Base-by-base conservation (phyloP, 805 yeast genomes). In the Spathaspora girioi region DNA sequence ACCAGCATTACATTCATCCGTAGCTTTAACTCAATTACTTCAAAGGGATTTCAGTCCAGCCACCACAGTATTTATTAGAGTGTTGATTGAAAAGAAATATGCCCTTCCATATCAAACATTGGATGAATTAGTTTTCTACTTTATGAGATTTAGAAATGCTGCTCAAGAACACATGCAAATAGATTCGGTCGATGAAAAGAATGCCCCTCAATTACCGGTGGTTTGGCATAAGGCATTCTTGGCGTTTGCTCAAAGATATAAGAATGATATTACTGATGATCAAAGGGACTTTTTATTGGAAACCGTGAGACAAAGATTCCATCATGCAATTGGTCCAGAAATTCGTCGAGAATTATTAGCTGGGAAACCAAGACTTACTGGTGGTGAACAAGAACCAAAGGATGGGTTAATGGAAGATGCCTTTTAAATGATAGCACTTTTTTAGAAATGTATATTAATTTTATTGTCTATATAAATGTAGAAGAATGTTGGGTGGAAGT, bases 211-310 rank as follows among this genome's bases (percentile, higher is more conserved):
- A 47, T 77, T 94, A 64, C 98, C 99, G 7, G 88, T 94, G 15
- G 93, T 93, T 38, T 94, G 99, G 98, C 98, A 96, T 68, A 96
- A 93, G 68, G 93, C 97, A 2, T 87, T 94, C 64, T 77, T 94
- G 51, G 86, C 94, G 1, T 94, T 94, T 74, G 96, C 97, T 35
- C 97, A 92, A 73, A 80, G 97, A 57, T 94, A 94, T 67, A 94
- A 93, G 69, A 93, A 94, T 65, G 99, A 94, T 76, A 89, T 94
- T 53, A 94, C 99, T n/a, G 97, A 90, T 61, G 99, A 94, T 66
- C 99, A 94, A 76, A 81, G 97, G 66, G 99, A 94, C 61, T 90
- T 93, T 69, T 74, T 94, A 54, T 72, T 94, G 65, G 97, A 93
- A 61, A 92, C 96, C 4, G 82, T 91, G 17, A 86, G 96, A 71